Evolutionary conservation across 2,329 filamentous ascomycete genomes (phyloP).

Genomic region (Pseudocercospora cruenta): DNA sequence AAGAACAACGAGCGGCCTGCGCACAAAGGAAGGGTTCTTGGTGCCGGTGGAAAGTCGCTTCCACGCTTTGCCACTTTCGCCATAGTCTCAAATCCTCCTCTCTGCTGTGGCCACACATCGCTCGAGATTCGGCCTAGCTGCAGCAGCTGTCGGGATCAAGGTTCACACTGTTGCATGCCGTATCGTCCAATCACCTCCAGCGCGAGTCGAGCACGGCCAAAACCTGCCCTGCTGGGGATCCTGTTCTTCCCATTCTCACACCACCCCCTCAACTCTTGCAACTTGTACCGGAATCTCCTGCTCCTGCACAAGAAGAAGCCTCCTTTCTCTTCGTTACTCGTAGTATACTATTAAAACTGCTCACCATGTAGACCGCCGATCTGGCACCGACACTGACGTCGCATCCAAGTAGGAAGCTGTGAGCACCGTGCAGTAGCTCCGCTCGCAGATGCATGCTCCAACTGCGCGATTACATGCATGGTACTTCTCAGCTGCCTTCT

Average conservation of each 20-base stretch:
- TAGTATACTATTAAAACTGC: too few species aligned
- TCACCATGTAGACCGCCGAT: background rate
- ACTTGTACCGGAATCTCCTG: background rate
- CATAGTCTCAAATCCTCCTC: background rate
- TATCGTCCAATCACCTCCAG: background rate
- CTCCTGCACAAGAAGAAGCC: background rate
- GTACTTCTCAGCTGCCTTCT: background rate
- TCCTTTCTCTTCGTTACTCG: background rate
- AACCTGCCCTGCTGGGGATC: background rate
- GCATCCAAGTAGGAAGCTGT: background rate
- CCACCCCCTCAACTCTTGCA: background rate
- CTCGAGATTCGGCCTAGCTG: background rate
- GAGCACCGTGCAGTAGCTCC: slow-evolving; percentile 3
- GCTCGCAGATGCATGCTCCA: background rate
- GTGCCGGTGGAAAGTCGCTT: background rate
- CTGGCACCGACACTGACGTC: slow-evolving; percentile 1
- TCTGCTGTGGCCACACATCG: background rate
- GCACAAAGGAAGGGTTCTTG: background rate
- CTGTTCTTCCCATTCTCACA: background rate
- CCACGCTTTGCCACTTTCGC: background rate
- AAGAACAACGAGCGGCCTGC: background rate
- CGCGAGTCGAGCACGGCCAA: background rate
- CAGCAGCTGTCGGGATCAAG: background rate
- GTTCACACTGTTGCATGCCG: background rate
- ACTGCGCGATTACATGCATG: background rate